phyloP scores from a whole-genome alignment of 495 filamentous ascomycete genomes.

The Margaritispora aquatica region DNA sequence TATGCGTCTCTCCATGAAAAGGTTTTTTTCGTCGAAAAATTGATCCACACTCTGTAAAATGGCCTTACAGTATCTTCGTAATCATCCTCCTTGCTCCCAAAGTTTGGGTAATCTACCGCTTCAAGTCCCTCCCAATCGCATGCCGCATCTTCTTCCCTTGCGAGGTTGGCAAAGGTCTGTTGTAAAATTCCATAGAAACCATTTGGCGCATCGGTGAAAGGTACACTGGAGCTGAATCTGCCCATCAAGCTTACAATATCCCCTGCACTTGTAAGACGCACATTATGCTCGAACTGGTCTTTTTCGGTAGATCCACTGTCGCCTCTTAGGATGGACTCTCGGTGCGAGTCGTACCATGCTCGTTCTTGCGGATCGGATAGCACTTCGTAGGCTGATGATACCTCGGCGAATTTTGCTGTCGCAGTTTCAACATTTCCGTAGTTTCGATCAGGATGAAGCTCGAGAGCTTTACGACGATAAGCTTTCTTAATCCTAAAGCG shows the following conservation, averaged over 20 bases:
- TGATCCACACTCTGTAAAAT: conserved; percentile 79
- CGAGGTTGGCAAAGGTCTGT: conserved; percentile 71
- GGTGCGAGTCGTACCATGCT: conserved; percentile 95
- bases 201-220: conserved; percentile 64
- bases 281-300: conserved; percentile 53
- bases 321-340: conserved; percentile 66
- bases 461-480: conserved; percentile 83
- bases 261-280: conserved; percentile 65
- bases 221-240: conserved; percentile 67
- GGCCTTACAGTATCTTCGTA: conserved; percentile 66
- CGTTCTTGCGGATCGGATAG: conserved; percentile 93
- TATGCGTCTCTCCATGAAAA: conserved; percentile 89
- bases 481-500: conserved; percentile 78
- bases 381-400: conserved; percentile 90
- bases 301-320: conserved; percentile 43
- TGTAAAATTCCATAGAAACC: conserved; percentile 81
- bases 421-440: conserved; percentile 76
- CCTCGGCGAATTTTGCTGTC: conserved; percentile 79
- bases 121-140: conserved; percentile 56
- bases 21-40: conserved; percentile 76
- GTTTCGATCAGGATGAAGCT: conserved; percentile 94
- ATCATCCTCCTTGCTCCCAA: conserved; percentile 61
- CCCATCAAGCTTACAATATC: conserved; percentile 70
- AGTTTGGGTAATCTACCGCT: conserved; percentile 64
- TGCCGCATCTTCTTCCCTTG: conserved; percentile 70